These are phyloP conservation scores for Talaromyces albobiverticillius DNA, from an alignment of 2,329 filamentous ascomycete genomes.

Conservation along the genomic window DNA sequence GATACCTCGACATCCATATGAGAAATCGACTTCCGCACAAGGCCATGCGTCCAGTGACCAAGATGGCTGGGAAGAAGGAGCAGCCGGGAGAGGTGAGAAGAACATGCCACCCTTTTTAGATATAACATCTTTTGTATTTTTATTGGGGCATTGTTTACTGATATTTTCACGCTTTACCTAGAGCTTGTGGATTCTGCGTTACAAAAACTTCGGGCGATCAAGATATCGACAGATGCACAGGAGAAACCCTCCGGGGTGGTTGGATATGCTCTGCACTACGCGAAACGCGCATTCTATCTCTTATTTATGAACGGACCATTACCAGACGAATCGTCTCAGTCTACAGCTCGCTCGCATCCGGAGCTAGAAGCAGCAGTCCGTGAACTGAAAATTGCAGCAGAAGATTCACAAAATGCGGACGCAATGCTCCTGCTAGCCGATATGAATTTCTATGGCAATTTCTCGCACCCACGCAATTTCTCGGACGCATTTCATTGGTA, in stretches of 20 bases:
- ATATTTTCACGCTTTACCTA: conserved; percentile 13
- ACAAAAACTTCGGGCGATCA: conserved; percentile 27
- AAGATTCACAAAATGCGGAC: conserved; percentile 60
- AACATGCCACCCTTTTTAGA: not conserved
- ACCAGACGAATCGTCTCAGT: conserved; percentile 37
- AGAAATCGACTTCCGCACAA: conserved; percentile 19
- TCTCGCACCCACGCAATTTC: conserved; percentile 79
- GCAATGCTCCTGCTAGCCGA: conserved; percentile 87
- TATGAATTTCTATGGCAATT: conserved; percentile 96
- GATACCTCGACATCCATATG: conserved; percentile 17
- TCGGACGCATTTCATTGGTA: conserved; percentile 77
- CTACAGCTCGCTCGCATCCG: conserved; percentile 31
- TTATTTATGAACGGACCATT: conserved; percentile 64
- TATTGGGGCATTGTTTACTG: no score
- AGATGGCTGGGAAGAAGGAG: conserved; percentile 18
- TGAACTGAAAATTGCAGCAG: conserved; percentile 58
- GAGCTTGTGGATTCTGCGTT: conserved; percentile 33
- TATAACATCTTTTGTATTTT: no score
- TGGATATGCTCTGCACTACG: conserved; percentile 58
- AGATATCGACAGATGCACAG: conserved; percentile 22
- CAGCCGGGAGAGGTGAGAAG: conserved; percentile 30
- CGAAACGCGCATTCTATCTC: conserved; percentile 59
- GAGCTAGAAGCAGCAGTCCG: conserved; percentile 57
- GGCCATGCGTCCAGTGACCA: conserved; percentile 22
- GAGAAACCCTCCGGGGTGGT: conserved; percentile 58